Evolutionary conservation across 257 asterid genomes (phyloP), one percentile per base, ranked within the genome.

Genomic region (Asclepias syriaca): DNA sequence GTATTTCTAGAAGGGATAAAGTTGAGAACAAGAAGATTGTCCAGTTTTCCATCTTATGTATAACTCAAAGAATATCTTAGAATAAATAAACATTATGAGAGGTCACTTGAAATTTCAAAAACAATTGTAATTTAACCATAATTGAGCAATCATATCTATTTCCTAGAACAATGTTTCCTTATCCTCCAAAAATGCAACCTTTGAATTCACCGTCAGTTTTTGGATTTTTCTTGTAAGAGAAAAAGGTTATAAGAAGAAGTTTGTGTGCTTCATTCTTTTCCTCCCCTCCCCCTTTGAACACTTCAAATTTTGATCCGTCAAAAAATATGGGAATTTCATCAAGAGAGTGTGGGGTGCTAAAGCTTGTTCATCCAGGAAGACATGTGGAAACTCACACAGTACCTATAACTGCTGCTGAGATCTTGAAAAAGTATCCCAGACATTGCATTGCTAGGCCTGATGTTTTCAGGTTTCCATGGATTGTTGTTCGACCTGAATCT

Each of bases 391-490:
- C 74, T 34, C 83, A 83, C 65, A 65, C 13, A 50, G 59, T 83
- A 66, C 90, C 96, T 11, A 57, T 86, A 75, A 71, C 83, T 3
- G 93, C 97, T 0, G 77, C 85, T 9, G 85, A 81, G 70, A 72
- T 90, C 75, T 80, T 83, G 85, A 73, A 50, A 18, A 83, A 84
- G 82, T 82, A 85, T 72, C 91, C 88, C 16, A 77, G 84, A n/a
- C 84, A 87, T 72, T 86, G 90, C 65, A 59, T 89, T 32, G 81
- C 95, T 8, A 72, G 96, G 77, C 93, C 96, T 13, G 97, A 92
- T 66, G 85, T 89, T 46, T 88, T 89, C 67, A 80, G 83, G 75
- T 82, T 57, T 65, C 92, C 93, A 0, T 81, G 89, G 88, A 77
- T 87, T 8, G 87, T 87, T 18, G 90, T 89, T 5, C 82, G 81